Base-by-base conservation (phyloP, 768 basidiomycete species). In the Mycena sanguinolenta region DNA sequence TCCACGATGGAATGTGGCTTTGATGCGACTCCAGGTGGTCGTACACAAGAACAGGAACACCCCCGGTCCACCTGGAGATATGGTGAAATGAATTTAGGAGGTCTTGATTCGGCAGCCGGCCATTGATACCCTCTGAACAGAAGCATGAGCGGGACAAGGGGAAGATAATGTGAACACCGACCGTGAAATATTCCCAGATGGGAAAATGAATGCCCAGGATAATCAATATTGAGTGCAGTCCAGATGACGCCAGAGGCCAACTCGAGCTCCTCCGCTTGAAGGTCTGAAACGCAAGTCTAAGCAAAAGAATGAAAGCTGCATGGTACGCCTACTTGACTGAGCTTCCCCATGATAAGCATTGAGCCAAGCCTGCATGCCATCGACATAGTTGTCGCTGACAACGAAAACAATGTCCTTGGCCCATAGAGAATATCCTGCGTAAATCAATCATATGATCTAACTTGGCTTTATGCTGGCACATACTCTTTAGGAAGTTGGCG, bases 151-250 rank as follows among this genome's bases (percentile, higher is more conserved):
- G 32, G 9, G 66, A 38, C 66, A 49, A 58, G 32, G 13, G 32
- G 32, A 39, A 13, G 44, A 8, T 34, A 49, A 42, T 10, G 44
- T 61, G 46, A 60, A 52, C 19, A 75, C 91, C 63, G 21, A 96
- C 97, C 97, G 79, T 92, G 94, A 82, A 95, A 98, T 13, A 99
- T 82, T n/a, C 98, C 97, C 2, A 99, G 85, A 77, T 98, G 95
- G 13, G 94, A 95, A 81, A 99, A 97, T 0, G 97, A 98, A 80
- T 99, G 97, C 0, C 96, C 94, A 0, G 96, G 95, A 79, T 98
- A 99, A 78, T 99, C 98, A 50, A 99, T 89, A 74, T 93, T 94
- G 54, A 99, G 81, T 14, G 96, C 96, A 1, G 94, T 95, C 98
- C 98, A 99, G 50, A 99, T 93, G 8, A 96, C 92, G 4, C 96